Evolutionary conservation across 1,284 basidiomycete species (phyloP).

Genomic region (Neolentinus lepideus): DNA sequence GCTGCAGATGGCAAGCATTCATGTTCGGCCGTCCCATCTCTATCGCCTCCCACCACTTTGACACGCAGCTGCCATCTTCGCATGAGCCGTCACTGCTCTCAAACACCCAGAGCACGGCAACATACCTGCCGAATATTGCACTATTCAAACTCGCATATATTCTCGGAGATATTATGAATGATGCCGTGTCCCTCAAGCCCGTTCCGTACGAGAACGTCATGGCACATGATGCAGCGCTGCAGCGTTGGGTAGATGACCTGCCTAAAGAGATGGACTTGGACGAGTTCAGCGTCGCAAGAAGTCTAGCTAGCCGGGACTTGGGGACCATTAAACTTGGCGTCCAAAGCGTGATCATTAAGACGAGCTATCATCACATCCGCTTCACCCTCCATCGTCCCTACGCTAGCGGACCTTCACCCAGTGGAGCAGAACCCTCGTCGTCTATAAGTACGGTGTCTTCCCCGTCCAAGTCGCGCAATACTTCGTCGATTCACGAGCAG

Average conservation of each 20-base stretch:
- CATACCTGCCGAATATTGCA: conserved; percentile 67
- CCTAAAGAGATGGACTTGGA: conserved; percentile 68
- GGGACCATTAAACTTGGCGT: conserved; percentile 57
- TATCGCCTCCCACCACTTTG: conserved; percentile 73
- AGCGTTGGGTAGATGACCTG: conserved; percentile 65
- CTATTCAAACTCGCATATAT: conserved; percentile 70
- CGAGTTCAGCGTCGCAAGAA: conserved; percentile 62
- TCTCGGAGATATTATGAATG: conserved; percentile 76
- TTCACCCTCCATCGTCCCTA: conserved; percentile 78
- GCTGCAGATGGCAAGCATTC: conserved; percentile 71
- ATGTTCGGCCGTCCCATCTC: conserved; percentile 73
- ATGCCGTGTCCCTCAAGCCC: conserved; percentile 67
- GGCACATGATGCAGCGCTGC: conserved; percentile 58
- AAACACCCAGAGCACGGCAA: conserved; percentile 32
- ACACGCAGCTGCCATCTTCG: conserved; percentile 61
- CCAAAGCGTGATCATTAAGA: conserved; percentile 70
- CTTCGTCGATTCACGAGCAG: neutral
- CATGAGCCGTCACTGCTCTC: conserved; percentile 34
- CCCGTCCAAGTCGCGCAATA: neutral
- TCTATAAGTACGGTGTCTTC: neutral
- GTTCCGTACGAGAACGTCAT: conserved; percentile 69
- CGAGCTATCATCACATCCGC: conserved; percentile 71
- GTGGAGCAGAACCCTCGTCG: conserved; percentile 9
- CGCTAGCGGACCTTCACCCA: conserved; percentile 28
- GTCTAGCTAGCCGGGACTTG: conserved; percentile 51